Conservation (phyloP, 2,329 filamentous ascomycete genomes). For the Mollisiaceae sp. region DNA sequence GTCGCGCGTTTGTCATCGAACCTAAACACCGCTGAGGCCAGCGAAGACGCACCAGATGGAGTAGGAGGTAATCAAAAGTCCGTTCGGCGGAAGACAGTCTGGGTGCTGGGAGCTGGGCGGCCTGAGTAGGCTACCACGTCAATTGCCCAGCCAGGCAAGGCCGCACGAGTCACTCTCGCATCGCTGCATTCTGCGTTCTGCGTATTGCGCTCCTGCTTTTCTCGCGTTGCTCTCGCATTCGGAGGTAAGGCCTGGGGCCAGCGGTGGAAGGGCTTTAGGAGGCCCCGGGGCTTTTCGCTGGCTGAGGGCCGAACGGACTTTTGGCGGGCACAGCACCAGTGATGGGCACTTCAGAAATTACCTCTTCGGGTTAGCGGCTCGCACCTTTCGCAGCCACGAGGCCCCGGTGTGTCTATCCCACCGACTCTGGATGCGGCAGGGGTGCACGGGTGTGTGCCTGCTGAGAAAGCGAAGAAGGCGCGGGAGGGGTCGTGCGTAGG, state of each 20-base stretch:
- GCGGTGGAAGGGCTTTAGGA: too few species aligned
- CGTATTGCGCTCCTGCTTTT: too few species aligned
- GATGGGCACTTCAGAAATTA: not conserved
- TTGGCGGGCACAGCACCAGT: too few species aligned
- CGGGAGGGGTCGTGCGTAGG: conserved; percentile 8
- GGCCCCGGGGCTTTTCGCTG: not conserved
- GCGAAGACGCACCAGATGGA: conserved; percentile 10
- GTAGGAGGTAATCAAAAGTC: not conserved
- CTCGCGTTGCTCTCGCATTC: conserved; percentile 12
- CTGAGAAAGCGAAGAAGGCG: conserved; percentile 14
- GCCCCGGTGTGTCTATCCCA: not conserved
- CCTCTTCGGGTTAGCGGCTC: conserved; percentile 1
- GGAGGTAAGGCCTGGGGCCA: conserved; percentile 11
- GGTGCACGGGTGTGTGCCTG: not conserved
- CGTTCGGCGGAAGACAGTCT: not conserved
- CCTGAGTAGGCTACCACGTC: conserved; percentile 14
- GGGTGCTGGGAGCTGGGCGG: not conserved
- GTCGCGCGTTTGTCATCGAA: conserved; percentile 20
- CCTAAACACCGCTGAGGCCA: not conserved
- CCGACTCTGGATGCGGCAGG: not conserved
- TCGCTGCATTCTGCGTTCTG: conserved; percentile 7
- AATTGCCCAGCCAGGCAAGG: conserved; percentile 4
- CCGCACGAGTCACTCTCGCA: conserved; percentile 17
- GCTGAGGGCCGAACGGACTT: too few species aligned
- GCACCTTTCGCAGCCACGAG: not conserved